Conservation (phyloP, 495 filamentous ascomycete genomes). For the Trichoderma gamsii region DNA sequence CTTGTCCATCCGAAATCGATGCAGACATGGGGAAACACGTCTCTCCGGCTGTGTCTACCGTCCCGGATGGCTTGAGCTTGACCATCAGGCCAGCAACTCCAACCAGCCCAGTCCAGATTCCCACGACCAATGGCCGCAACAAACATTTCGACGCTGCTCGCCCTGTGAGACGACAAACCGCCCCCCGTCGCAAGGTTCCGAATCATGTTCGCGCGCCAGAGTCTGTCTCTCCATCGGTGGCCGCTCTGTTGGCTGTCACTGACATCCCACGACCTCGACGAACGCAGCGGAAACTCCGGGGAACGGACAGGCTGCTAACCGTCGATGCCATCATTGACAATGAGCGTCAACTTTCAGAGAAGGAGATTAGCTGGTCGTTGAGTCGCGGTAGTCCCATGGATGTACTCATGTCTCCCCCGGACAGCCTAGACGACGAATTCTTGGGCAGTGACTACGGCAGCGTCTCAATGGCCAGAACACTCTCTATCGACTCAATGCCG, state of each 20-base stretch:
- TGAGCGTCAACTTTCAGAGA: conserved; percentile 43
- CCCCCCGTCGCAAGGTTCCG: conserved; percentile 22
- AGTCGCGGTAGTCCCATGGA: conserved; percentile 43
- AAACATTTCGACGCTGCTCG: conserved; percentile 23
- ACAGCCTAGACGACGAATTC: conserved; percentile 39
- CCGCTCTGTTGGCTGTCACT: conserved; percentile 54
- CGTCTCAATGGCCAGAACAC: conserved; percentile 35
- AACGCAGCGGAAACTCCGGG: conserved; percentile 10
- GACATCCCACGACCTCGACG: conserved; percentile 47
- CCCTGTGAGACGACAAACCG: conserved; percentile 20
- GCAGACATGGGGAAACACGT: conserved; percentile 1
- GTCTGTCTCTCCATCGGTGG: conserved; percentile 51
- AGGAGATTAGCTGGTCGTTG: conserved; percentile 40
- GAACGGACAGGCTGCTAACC: conserved; percentile 36
- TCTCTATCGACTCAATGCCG: conserved; percentile 45
- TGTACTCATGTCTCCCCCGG: conserved; percentile 49
- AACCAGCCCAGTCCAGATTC: conserved; percentile 44
- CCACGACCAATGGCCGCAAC: conserved; percentile 25
- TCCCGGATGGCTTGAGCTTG: conserved; percentile 16
- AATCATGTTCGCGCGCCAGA: conserved; percentile 39
- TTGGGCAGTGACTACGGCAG: conserved; percentile 43
- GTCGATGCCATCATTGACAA: conserved; percentile 40
- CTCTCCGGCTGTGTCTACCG: neutral
- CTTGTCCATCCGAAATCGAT: neutral
- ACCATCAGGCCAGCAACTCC: conserved; percentile 29